Evolutionary conservation across 116 monocot genomes (phyloP), one percentile per base, ranked within the genome.

Genomic region (Zostera marina): DNA sequence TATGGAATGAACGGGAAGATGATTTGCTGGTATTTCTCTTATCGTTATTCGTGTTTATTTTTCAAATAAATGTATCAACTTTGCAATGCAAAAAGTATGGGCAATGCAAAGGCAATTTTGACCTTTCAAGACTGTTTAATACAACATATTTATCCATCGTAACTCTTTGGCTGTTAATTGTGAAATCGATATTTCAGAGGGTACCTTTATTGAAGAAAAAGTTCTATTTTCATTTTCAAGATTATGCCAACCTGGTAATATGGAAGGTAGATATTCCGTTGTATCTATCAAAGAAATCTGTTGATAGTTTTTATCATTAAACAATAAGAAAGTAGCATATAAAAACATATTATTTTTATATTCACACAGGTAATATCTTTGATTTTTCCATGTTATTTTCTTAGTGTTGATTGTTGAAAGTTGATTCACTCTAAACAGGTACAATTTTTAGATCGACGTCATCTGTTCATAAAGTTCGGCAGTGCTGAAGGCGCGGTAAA

Each of bases 391-490:
- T 32, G 32, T 32, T 32, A 32, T 32, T 32, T 32, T 32, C 32
- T 32, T 32, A 32, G 32, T 32, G 32, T 32, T 32, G 32, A 32
- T 2, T 32, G 32, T 32, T 32, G 32, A 32, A 32, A 5, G 32
- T 32, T 32, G 32, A 32, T 32, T 51, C 21, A 53, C 19, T 39
- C 25, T 66, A 19, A 61, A 73, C 71, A 99, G 99, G 99, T 83
- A 9, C 99, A 99, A 40, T 87, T 99, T 58, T 77, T 91, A 73
- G 99, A 99, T 64, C 87, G 87, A 40, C 81, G 75, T 70, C 99
- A 99, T 74, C 87, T 99, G 61, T 74, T 99, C 15, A 87, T 99
- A 68, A 99, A 99, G 77, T 91, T 99, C 79, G 99, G 91, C 20
- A 99, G 99, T 69, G 91, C 87, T 68, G 99, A 91, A 73, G 99